Conservation (phyloP, 1,139 yeast species). For the Hyphopichia burtonii region DNA sequence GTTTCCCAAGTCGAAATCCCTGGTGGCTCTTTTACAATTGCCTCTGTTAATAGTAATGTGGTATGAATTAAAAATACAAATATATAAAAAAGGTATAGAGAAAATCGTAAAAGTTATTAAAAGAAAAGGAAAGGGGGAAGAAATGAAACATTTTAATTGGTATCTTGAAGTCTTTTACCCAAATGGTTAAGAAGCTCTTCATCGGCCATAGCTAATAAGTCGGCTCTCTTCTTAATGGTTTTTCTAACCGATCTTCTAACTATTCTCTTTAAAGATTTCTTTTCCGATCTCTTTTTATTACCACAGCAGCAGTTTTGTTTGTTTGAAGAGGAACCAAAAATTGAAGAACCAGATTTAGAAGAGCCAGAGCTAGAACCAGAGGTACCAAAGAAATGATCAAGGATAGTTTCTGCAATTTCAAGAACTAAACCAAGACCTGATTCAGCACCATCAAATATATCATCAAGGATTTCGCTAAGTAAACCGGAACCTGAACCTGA, state of each 20-base stretch:
- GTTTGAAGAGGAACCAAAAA: conserved; percentile 8
- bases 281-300: conserved; percentile 15
- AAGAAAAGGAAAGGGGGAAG: too few species aligned
- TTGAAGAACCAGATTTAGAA: conserved; percentile 6
- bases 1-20: too few species aligned
- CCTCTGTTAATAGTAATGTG: too few species aligned
- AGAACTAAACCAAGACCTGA: conserved; percentile 7
- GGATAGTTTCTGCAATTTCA: conserved; percentile 7
- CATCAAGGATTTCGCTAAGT: conserved; percentile 7
- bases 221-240: conserved; percentile 15
- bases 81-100: too few species aligned
- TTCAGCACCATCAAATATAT: conserved; percentile 10
- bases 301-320: conserved; percentile 2
- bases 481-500: conserved; percentile 12
- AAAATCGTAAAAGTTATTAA: too few species aligned
- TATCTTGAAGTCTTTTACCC: conserved; percentile 4
- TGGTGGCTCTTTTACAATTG: too few species aligned
- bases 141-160: not conserved
- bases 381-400: conserved; percentile 17
- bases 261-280: conserved; percentile 12
- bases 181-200: conserved; percentile 11
- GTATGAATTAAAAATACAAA: too few species aligned
- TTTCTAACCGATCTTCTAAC: conserved; percentile 17
- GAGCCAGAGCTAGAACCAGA: conserved; percentile 2
- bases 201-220: conserved; percentile 8